Conservation (phyloP, 2,329 filamentous ascomycete species). For the Triangularia setosa region DNA sequence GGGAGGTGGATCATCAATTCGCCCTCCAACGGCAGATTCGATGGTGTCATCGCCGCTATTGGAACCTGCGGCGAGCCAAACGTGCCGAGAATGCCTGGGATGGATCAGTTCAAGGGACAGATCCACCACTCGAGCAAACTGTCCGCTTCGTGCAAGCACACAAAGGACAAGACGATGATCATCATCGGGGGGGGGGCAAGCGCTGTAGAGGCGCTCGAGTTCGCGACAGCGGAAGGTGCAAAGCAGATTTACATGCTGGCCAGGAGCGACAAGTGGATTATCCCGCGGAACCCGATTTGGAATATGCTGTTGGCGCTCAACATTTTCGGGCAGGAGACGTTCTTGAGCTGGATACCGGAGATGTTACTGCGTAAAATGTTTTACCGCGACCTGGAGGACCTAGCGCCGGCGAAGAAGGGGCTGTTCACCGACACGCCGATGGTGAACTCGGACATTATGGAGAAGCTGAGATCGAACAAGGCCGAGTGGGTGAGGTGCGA, state of each 20-base stretch:
- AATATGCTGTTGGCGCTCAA: conserved; percentile 73
- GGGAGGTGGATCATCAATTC: conserved; percentile 78
- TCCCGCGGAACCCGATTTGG: conserved; percentile 72
- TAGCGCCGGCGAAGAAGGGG: conserved; percentile 66
- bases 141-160: conserved; percentile 50
- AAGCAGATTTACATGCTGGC: conserved; percentile 68
- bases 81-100: conserved; percentile 65
- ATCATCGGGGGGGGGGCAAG: conserved; percentile 77
- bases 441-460: conserved; percentile 79
- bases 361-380: conserved; percentile 71
- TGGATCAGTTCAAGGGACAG: conserved; percentile 66
- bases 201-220: conserved; percentile 79
- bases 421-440: conserved; percentile 83
- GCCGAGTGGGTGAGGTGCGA: conserved; percentile 81
- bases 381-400: conserved; percentile 73
- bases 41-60: conserved; percentile 73
- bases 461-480: conserved; percentile 66
- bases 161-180: conserved; percentile 69
- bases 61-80: conserved; percentile 77
- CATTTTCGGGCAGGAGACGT: conserved; percentile 72
- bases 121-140: conserved; percentile 74
- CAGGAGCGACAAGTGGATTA: conserved; percentile 82
- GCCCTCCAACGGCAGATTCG: conserved; percentile 65
- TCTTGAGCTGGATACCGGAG: conserved; percentile 75
- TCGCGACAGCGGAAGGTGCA: conserved; percentile 64